phyloP scores from a whole-genome alignment of 495 filamentous ascomycete genomes.

The Aspergillus asperescens region DNA sequence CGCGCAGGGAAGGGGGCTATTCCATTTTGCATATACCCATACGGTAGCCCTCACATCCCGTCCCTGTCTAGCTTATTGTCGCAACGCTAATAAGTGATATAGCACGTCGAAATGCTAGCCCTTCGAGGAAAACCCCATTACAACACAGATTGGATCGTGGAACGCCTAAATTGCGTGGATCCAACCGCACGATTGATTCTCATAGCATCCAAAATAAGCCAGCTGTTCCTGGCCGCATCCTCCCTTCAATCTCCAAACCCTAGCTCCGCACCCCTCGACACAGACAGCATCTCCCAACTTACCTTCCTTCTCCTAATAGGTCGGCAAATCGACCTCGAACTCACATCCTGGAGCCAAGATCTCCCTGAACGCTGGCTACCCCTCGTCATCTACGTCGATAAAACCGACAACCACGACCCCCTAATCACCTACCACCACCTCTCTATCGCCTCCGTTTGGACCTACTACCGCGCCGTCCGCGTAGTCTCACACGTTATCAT shows the following conservation, averaged over 20 bases:
- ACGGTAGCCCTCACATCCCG: slow-evolving; percentile 20
- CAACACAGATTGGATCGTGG: slow-evolving; percentile 30
- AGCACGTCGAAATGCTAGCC: slow-evolving; percentile 40
- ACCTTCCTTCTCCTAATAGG: slow-evolving; percentile 23
- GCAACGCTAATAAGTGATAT: slow-evolving; percentile 3
- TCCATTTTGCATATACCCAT: slow-evolving; percentile 40
- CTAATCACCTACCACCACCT: slow-evolving; percentile 35
- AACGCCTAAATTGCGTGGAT: slow-evolving; percentile 25
- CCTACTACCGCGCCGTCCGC: slow-evolving; percentile 38
- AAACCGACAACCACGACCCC: slow-evolving; percentile 22
- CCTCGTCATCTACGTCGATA: slow-evolving; percentile 28
- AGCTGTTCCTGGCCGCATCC: slow-evolving; percentile 22
- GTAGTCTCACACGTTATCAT: slow-evolving; percentile 34
- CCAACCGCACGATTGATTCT: slow-evolving; percentile 38
- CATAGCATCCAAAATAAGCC: slow-evolving; percentile 29
- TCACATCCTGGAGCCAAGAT: slow-evolving; percentile 33
- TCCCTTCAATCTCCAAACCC: background rate
- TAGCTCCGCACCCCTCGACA: slow-evolving; percentile 2
- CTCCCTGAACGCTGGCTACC: slow-evolving; percentile 39
- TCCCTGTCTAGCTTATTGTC: background rate
- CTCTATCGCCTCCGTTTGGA: slow-evolving; percentile 32
- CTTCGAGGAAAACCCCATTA: slow-evolving; percentile 33
- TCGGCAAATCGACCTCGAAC: slow-evolving; percentile 27
- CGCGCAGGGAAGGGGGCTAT: slow-evolving; percentile 36
- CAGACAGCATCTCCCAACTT: slow-evolving; percentile 18